phyloP scores from a whole-genome alignment of 176 grass and related monocot genomes.

The Cenchrus americanus region DNA sequence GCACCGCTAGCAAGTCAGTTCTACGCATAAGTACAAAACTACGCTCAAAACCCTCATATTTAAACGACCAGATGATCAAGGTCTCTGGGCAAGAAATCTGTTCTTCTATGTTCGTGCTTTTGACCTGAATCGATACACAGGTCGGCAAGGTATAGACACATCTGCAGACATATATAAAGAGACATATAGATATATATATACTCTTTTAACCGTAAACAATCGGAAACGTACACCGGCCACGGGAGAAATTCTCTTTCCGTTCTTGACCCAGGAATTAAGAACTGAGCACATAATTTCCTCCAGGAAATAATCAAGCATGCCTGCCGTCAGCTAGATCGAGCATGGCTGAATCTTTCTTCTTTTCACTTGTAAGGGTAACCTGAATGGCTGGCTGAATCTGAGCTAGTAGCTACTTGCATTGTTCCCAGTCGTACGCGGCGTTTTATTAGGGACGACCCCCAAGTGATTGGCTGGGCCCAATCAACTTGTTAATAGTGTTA shows the following conservation, averaged over 20 bases:
- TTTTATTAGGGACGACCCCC: neutral
- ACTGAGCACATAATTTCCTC: neutral
- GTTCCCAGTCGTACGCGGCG: neutral
- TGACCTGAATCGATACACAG: conserved; percentile 1
- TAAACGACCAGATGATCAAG: neutral
- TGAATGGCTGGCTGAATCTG: neutral
- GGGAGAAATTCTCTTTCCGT: neutral
- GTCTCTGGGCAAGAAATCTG: neutral
- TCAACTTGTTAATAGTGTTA: neutral
- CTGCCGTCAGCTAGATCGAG: neutral
- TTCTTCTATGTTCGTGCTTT: neutral
- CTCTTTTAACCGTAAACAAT: neutral
- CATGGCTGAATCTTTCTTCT: too few species aligned
- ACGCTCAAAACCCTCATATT: neutral
- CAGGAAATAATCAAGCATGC: neutral
- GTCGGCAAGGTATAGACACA: neutral
- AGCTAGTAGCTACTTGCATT: neutral
- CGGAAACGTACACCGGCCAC: conserved; percentile 4
- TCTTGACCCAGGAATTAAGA: conserved; percentile 14
- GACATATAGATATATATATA: too few species aligned
- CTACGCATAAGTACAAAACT: conserved; percentile 14
- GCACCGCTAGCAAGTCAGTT: neutral
- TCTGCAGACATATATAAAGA: too few species aligned
- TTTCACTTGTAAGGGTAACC: too few species aligned
- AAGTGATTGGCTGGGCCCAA: conserved; percentile 2